Base-by-base conservation (phyloP, 2,329 filamentous ascomycete species). In the Aspergillus awamori region DNA sequence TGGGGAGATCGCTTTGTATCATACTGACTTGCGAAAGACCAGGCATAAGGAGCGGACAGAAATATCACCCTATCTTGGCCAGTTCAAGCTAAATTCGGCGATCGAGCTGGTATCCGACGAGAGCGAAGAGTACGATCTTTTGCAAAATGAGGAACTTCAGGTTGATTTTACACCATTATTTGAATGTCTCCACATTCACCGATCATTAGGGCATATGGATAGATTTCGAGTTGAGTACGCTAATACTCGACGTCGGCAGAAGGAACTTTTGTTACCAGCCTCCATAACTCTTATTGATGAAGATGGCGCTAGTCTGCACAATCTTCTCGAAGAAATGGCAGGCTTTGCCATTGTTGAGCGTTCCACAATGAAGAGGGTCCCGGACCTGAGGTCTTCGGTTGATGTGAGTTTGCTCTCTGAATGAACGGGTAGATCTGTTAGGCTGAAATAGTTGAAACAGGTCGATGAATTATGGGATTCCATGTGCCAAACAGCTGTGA, bases 401-500 rank as follows among this genome's bases (percentile, higher is more conserved):
- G 95, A 99, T 80, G 93, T 94, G 76, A 76, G 61, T 15, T 53
- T 26, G 5, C 20, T 24, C 53, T 36, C 8, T 15, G 41, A 4
- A 2, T 17, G n/a, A 47, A 47, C 24, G 47, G 11, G 20, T 20
- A 24, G 45, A 36, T 45, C n/a, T 22, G 13, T n/a, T 45, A 20
- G n/a, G 51, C 39, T 51, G 41, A 58, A 67, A 65, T 28, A 26
- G 57, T 64, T 63, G 33, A 8, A 47, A 24, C 63, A 93, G 90
- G 88, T 97, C n/a, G 95, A 99, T 72, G 95, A 98, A 77, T 81
- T 99, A 2, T 99, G 95, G 95, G 94, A 98, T 70, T 97, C 93
- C 0, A 95, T 98, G 91, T 98, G 94, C 72, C 91, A 93, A 71
- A 88, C 89, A 48, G 89, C 92, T 0, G 92, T 98, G 67, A 85